Evolutionary conservation across 2,329 filamentous ascomycete species (phyloP).

Genomic region (Trichoderma polysporum): DNA sequence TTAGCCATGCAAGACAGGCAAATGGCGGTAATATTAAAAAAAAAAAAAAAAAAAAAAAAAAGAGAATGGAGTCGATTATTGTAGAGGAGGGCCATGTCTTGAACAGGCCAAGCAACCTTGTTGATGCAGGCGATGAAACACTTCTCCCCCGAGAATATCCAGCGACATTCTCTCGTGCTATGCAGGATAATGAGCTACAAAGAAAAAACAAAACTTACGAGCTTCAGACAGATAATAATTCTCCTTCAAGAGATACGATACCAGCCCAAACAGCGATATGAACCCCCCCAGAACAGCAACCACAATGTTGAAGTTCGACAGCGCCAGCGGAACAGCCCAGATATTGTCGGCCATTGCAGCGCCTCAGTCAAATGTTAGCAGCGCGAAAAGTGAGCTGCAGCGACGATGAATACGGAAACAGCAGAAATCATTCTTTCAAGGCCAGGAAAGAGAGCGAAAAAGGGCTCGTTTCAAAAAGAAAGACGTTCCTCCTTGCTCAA

Average conservation of each 20-base stretch:
- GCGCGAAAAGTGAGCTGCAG: constrained; percentile 4
- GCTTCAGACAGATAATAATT: constrained; percentile 90
- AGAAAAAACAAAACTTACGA: constrained; percentile 50
- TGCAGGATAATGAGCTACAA: neutral
- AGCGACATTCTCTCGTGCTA: neutral
- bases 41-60: too few species aligned
- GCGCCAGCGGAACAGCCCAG: constrained; percentile 47
- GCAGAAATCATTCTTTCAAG: constrained; percentile 17
- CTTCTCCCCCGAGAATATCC: neutral
- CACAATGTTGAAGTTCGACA: constrained; percentile 81
- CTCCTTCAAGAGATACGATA: constrained; percentile 88
- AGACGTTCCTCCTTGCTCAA: too few species aligned
- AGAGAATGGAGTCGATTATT: too few species aligned
- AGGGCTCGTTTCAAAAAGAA: neutral
- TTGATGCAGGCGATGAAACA: neutral
- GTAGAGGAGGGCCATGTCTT: neutral
- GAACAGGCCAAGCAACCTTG: neutral
- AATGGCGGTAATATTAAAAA: too few species aligned
- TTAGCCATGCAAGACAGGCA: too few species aligned
- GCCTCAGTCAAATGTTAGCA: constrained; percentile 26
- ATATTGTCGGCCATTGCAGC: constrained; percentile 27
- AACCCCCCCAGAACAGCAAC: constrained; percentile 81
- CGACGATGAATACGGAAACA: neutral
- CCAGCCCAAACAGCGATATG: constrained; percentile 83
- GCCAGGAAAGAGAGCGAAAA: neutral